Evolutionary conservation across 768 basidiomycete genomes (phyloP).

Genomic region (Trametes meyenii): DNA sequence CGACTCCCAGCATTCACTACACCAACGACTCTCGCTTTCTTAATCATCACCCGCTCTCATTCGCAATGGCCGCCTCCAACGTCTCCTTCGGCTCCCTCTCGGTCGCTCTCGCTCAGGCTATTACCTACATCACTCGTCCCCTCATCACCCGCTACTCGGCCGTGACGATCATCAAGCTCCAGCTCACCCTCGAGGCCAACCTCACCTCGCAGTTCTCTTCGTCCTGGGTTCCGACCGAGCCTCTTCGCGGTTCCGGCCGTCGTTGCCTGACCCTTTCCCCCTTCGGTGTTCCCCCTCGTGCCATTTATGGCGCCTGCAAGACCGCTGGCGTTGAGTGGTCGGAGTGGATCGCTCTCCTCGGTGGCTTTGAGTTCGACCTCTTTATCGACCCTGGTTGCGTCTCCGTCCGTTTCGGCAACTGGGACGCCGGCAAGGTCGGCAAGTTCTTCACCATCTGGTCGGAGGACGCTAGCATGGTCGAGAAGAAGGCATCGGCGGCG

Average conservation of each 20-base stretch:
- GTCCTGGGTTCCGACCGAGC: conserved; percentile 66
- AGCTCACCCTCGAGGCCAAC: conserved; percentile 72
- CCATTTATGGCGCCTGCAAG: conserved; percentile 71
- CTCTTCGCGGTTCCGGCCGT: conserved; percentile 67
- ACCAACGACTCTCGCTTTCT: conserved; percentile 26
- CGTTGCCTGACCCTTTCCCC: conserved; percentile 79
- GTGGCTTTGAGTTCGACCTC: conserved; percentile 73
- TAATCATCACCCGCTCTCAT: neutral
- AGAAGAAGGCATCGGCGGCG: conserved; percentile 29
- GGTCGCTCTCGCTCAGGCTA: conserved; percentile 71
- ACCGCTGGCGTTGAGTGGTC: conserved; percentile 76
- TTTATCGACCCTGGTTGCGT: conserved; percentile 82
- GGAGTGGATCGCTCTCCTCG: conserved; percentile 74
- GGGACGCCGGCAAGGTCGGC: conserved; percentile 44
- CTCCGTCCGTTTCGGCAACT: conserved; percentile 59
- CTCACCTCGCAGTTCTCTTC: conserved; percentile 68
- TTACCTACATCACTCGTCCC: conserved; percentile 72
- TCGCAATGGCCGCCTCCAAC: conserved; percentile 37
- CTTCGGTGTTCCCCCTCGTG: conserved; percentile 65
- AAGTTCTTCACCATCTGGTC: conserved; percentile 71
- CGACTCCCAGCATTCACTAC: conserved; percentile 26
- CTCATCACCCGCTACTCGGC: conserved; percentile 60
- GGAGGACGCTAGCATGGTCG: conserved; percentile 43
- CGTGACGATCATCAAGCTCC: conserved; percentile 66
- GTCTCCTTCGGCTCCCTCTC: conserved; percentile 49